phyloP scores from a whole-genome alignment of 2,329 filamentous ascomycete species.

The Chaetomium sp. region DNA sequence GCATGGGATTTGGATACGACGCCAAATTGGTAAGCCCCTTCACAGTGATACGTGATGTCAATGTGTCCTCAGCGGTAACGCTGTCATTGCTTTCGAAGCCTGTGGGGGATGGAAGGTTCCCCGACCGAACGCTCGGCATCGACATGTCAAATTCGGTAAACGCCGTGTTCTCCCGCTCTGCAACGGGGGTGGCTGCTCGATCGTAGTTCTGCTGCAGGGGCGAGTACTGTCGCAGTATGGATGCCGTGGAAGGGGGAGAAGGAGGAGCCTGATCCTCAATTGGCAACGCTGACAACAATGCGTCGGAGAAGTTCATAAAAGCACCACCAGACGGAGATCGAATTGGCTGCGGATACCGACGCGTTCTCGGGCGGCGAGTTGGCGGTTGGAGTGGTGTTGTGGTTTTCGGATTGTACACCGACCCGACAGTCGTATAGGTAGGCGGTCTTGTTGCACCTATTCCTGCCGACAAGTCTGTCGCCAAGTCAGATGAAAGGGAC shows the following conservation, averaged over 20 bases:
- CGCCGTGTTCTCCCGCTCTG: constrained; percentile 17
- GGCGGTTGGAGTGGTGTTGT: constrained; percentile 54
- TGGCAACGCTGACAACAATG: constrained; percentile 43
- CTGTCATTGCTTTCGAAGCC: constrained; percentile 36
- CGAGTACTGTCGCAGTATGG: constrained; percentile 46
- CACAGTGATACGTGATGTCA: constrained; percentile 43
- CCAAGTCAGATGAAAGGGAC: constrained; percentile 27
- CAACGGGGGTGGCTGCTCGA: constrained; percentile 49
- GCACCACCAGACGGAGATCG: constrained; percentile 38
- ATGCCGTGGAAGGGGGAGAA: constrained; percentile 33
- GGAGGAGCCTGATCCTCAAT: constrained; percentile 36
- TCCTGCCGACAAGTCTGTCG: constrained; percentile 21
- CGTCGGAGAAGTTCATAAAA: constrained; percentile 44
- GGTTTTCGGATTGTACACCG: constrained; percentile 54
- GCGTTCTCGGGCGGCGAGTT: constrained; percentile 51
- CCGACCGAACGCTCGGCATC: constrained; percentile 37
- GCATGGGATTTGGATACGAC: constrained; percentile 58
- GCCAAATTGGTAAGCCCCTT: constrained; percentile 57
- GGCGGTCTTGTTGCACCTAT: constrained; percentile 39
- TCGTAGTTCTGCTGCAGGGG: constrained; percentile 59
- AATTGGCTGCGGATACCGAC: constrained; percentile 42
- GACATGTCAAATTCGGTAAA: constrained; percentile 23
- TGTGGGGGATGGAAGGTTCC: constrained; percentile 33
- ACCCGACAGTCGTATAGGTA: constrained; percentile 60
- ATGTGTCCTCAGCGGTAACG: constrained; percentile 38